These are phyloP conservation scores for Cladosporium sp. DNA, from an alignment of 2,329 filamentous ascomycete genomes.

Conservation along the genomic window DNA sequence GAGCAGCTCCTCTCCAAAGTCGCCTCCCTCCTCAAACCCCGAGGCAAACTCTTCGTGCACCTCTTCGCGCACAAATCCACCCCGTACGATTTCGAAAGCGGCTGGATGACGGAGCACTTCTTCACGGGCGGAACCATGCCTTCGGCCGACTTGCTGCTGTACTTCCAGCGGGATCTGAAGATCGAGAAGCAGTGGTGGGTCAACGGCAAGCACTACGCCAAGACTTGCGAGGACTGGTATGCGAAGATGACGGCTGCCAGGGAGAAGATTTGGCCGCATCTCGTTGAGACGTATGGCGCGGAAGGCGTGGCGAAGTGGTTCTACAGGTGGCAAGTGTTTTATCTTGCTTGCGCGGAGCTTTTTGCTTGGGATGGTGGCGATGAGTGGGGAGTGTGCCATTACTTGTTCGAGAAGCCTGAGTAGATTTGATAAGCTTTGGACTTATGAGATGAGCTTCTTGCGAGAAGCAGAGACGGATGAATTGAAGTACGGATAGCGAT, in stretches of 20 bases:
- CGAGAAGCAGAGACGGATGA: no score
- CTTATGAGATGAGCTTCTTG: background rate
- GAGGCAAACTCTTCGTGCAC: slow-evolving; percentile 66
- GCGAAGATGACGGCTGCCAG: slow-evolving; percentile 56
- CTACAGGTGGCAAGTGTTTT: slow-evolving; percentile 68
- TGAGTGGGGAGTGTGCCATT: slow-evolving; percentile 64
- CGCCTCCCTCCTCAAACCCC: slow-evolving; percentile 53
- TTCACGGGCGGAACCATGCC: slow-evolving; percentile 72
- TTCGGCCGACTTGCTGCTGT: slow-evolving; percentile 61
- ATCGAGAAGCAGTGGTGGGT: slow-evolving; percentile 67
- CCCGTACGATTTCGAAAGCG: slow-evolving; percentile 66
- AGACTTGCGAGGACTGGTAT: slow-evolving; percentile 68
- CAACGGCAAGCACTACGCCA: slow-evolving; percentile 63
- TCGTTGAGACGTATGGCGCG: slow-evolving; percentile 63
- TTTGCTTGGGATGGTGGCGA: slow-evolving; percentile 64
- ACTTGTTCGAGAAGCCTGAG: slow-evolving; percentile 58
- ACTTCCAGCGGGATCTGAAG: slow-evolving; percentile 60
- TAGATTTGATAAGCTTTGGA: background rate
- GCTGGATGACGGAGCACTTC: slow-evolving; percentile 72
- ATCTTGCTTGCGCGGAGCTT: slow-evolving; percentile 66
- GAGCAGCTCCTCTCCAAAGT: slow-evolving; percentile 63
- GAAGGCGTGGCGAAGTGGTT: slow-evolving; percentile 59
- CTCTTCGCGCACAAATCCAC: slow-evolving; percentile 62
- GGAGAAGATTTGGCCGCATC: slow-evolving; percentile 58
- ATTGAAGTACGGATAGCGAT: no score